These are phyloP conservation scores for Cyclotella distinguenda DNA, from an alignment of 108 stramenopile species.

Conservation along the genomic window DNA sequence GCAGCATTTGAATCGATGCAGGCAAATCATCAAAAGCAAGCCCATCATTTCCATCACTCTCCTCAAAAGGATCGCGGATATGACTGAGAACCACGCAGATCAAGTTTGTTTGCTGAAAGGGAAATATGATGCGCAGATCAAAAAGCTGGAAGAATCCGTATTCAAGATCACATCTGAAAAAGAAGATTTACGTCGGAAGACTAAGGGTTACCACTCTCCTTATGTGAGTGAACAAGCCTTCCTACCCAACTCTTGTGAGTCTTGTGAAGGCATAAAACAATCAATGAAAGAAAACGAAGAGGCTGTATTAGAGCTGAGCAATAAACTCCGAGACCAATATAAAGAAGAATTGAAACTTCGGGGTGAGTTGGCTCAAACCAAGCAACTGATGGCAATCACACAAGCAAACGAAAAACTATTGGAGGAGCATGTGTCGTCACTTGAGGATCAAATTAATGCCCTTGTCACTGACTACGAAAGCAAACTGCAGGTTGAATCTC, in stretches of 20 bases:
- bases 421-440: constrained; percentile 33
- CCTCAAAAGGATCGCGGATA: constrained; percentile 3
- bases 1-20: not conserved
- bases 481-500: constrained; percentile 12
- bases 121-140: constrained; percentile 15
- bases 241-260: not conserved
- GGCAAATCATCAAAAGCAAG: not conserved
- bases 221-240: not conserved
- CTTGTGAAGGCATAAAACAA: constrained; percentile 1
- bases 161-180: not conserved
- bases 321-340: constrained; percentile 11
- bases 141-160: constrained; percentile 2
- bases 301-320: constrained; percentile 2
- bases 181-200: not conserved
- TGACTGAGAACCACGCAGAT: constrained; percentile 10
- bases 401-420: constrained; percentile 41
- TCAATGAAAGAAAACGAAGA: constrained; percentile 9
- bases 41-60: no score
- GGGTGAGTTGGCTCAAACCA: constrained; percentile 32
- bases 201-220: not conserved
- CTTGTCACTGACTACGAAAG: constrained; percentile 41
- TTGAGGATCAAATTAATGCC: constrained; percentile 33
- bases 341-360: constrained; percentile 27
- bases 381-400: constrained; percentile 22
- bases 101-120: not conserved